These are phyloP conservation scores for Exophiala alcalophila DNA, from an alignment of 2,329 filamentous ascomycete genomes.

Conservation along the genomic window DNA sequence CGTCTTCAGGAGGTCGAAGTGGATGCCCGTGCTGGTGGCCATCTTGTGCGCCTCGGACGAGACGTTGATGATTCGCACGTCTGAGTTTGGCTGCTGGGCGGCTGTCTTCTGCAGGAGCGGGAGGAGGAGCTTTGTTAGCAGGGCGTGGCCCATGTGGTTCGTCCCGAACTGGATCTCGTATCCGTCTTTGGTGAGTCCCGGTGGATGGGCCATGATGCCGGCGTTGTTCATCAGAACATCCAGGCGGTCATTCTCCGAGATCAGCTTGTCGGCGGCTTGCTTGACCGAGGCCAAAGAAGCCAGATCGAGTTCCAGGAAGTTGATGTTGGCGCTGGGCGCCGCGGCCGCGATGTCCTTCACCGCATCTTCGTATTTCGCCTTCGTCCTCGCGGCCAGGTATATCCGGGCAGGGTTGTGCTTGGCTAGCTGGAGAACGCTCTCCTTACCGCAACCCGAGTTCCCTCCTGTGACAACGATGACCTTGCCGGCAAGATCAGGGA, in stretches of 20 bases:
- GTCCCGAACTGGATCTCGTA: conserved; percentile 53
- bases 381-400: conserved; percentile 53
- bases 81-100: conserved; percentile 36
- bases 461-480: conserved; percentile 54
- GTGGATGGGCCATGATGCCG: conserved; percentile 45
- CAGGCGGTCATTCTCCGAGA: conserved; percentile 37
- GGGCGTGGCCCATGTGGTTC: conserved; percentile 52
- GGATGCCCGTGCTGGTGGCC: conserved; percentile 34
- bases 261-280: conserved; percentile 40
- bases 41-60: conserved; percentile 34
- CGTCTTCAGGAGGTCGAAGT: conserved; percentile 38
- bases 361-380: conserved; percentile 33
- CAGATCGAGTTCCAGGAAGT: conserved; percentile 40
- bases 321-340: conserved; percentile 30
- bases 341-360: conserved; percentile 38
- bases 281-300: conserved; percentile 33
- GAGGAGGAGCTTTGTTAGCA: conserved; percentile 47
- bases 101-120: conserved; percentile 45
- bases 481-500: conserved; percentile 48
- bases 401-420: conserved; percentile 52
- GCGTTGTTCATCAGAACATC: conserved; percentile 48
- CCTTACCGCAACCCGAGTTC: conserved; percentile 47
- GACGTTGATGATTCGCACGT: conserved; percentile 48
- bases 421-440: conserved; percentile 49
- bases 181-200: conserved; percentile 44